Evolutionary conservation across 2,329 filamentous ascomycete species (phyloP), one percentile per base, ranked within the genome.

Genomic region (Diplodia seriata): DNA sequence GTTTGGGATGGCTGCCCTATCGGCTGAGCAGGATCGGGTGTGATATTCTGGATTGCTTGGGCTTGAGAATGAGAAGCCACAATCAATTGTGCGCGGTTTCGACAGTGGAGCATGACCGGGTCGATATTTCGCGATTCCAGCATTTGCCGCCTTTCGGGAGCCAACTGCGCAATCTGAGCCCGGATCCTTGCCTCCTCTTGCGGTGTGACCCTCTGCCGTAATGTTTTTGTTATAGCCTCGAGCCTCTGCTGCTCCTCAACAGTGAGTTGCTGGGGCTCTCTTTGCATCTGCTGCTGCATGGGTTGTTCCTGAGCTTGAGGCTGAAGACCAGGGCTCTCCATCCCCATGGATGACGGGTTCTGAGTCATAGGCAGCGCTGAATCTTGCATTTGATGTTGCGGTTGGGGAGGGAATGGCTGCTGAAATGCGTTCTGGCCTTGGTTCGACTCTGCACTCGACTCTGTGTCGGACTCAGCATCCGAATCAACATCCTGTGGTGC

Each of bases 121-220:
- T 86, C 83, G 53, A 85, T 77, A 20, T 81, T 77, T 66, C 82
- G 82, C 53, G 75, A 73, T 15, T 77, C 71, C 50, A 86, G 71
- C 65, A 80, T 78, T 69, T 84, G 78, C 69, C 80, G 80, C 72
- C 83, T 82, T 29, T 85, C 81, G 1, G 80, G 78, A 12, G 80
- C 79, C 80, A 82, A 78, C 69, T 79, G 77, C 49, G 78, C 76
- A n/a, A 85, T 71, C n/a, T 79, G 75, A 8, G 70, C 68, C 31
- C 75, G 70, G n/a, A 82, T 82, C 66, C 78, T 76, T 65, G 79
- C 81, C 53, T 86, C 82, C 53, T 82, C 79, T n/a, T 85, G 80
- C 65, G 83, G 75, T 53, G 83, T 81, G 49, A 83, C 82, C 47
- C 78, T 81, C 14, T 79, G 75, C 68, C 83, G 78, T 69, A 86